Conservation (phyloP, 345 rosid species). For the Rubroshorea leprosula region DNA sequence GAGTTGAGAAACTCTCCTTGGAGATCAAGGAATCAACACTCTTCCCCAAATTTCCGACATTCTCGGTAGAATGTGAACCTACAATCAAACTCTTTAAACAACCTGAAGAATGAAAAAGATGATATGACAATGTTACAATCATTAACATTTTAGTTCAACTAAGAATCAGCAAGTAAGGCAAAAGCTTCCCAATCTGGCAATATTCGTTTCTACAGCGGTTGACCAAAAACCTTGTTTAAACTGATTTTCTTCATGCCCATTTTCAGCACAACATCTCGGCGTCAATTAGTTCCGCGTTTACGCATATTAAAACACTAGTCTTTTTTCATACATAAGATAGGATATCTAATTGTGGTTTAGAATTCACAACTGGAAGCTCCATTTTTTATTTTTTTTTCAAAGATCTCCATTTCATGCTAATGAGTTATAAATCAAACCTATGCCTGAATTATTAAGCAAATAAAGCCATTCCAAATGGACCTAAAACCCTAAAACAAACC, state of each 20-base stretch:
- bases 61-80: conserved; percentile 6
- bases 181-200: neutral
- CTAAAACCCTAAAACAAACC: neutral
- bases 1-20: conserved; percentile 19
- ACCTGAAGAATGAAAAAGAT: conserved; percentile 16
- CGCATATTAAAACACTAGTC: neutral
- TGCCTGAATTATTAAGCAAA: neutral
- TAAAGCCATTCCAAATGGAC: neutral
- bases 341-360: neutral
- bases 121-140: neutral
- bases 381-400: too few species aligned
- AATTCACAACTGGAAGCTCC: neutral
- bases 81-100: conserved; percentile 17
- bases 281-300: neutral
- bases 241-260: too few species aligned
- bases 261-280: neutral
- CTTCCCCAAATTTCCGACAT: conserved; percentile 22
- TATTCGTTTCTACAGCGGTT: neutral
- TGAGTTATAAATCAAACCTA: too few species aligned
- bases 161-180: neutral
- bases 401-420: neutral
- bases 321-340: too few species aligned
- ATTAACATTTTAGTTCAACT: neutral
- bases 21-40: conserved; percentile 6
- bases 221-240: too few species aligned